These are phyloP conservation scores for Phlyctochytrium bullatum DNA, from an alignment of 192 early-diverging fungal species.

Conservation along the genomic window DNA sequence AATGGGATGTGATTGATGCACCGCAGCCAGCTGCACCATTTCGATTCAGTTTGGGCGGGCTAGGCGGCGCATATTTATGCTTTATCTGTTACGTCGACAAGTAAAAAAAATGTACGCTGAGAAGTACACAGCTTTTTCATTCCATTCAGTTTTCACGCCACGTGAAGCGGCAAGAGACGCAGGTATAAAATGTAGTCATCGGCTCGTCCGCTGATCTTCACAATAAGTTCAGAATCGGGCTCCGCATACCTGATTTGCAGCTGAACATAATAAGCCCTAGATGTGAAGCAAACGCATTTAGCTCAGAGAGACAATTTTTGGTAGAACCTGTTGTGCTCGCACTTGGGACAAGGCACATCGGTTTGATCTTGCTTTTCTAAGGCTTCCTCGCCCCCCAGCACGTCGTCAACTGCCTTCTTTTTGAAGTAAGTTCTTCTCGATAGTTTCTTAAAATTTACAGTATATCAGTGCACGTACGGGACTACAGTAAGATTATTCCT, in stretches of 20 bases:
- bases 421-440: slow-evolving; percentile 66
- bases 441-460: slow-evolving; percentile 51
- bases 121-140: too few relatives aligned
- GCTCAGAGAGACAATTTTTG: background rate
- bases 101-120: too few relatives aligned
- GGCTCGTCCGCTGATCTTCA: slow-evolving; percentile 86
- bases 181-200: slow-evolving; percentile 83
- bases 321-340: slow-evolving; percentile 42
- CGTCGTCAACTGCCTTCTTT: slow-evolving; percentile 88
- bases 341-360: slow-evolving; percentile 47
- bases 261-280: slow-evolving; percentile 65
- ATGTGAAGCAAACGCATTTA: background rate
- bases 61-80: too few relatives aligned
- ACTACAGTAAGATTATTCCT: background rate
- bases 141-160: slow-evolving; percentile 30
- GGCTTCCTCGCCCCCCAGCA: slow-evolving; percentile 84
- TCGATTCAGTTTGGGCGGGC: slow-evolving; percentile 1
- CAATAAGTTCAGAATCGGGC: background rate
- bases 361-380: slow-evolving; percentile 81
- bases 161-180: slow-evolving; percentile 16
- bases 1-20: background rate
- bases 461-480: background rate
- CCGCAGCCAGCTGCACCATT: background rate
- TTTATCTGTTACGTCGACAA: too few relatives aligned
- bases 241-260: slow-evolving; percentile 71